A percentile compares a stretch with the other conserved stretches of the same genome.
Conservation (phyloP, 140 eudicot genomes). For the Anethum foeniculum region DNA sequence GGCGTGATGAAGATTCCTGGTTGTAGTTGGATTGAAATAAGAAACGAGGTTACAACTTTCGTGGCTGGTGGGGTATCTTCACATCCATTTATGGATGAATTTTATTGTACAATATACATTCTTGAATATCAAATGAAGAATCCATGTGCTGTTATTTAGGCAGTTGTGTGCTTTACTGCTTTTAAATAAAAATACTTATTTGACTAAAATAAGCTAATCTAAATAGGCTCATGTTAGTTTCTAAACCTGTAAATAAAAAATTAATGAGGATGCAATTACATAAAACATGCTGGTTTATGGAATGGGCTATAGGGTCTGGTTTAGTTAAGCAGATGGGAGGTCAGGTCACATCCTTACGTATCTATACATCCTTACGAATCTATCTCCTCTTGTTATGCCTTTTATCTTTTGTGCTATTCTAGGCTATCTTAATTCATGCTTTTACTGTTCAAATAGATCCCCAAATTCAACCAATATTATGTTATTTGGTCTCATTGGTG, state of each 20-base stretch:
- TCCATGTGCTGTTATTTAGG: conserved; percentile 18
- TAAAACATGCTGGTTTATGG: not conserved
- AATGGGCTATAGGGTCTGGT: not conserved
- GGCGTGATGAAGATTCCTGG: conserved; percentile 67
- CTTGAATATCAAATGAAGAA: conserved; percentile 53
- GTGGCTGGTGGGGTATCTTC: conserved; percentile 39
- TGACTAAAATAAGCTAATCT: not conserved
- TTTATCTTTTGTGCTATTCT: not conserved
- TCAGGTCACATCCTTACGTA: not conserved
- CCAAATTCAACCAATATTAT: not conserved
- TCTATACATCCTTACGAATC: not conserved
- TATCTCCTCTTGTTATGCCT: not conserved
- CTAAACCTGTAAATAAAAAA: not conserved
- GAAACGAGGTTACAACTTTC: conserved; percentile 37
- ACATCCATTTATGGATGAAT: conserved; percentile 21
- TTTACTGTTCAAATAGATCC: not conserved
- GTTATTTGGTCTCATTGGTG: not conserved
- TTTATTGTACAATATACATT: conserved; percentile 27
- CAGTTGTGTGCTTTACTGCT: conserved; percentile 10
- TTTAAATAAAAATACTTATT: not conserved
- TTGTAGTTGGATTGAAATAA: conserved; percentile 75
- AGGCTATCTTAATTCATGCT: not conserved
- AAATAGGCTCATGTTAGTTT: not conserved
- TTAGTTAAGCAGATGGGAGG: not conserved
- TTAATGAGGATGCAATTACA: not conserved